Conservation (phyloP, 2,329 filamentous ascomycete species). For the Monilinia fructigena region DNA sequence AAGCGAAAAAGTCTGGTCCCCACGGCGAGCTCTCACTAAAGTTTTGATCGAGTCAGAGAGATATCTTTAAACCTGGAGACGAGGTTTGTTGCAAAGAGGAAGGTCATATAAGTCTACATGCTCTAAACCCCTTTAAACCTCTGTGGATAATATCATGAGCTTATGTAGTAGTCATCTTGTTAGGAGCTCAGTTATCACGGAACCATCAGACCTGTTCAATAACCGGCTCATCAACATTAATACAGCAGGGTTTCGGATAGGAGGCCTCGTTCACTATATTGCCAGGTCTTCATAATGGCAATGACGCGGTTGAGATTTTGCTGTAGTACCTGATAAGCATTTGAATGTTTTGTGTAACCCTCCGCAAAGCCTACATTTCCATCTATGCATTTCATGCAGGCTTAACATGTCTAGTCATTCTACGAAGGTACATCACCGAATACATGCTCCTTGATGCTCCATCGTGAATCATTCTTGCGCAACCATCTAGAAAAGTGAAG, state of each 20-base stretch:
- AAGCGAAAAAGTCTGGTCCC: background rate
- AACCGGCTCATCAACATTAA: background rate
- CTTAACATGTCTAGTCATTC: background rate
- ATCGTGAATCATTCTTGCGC: background rate
- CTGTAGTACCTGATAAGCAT: background rate
- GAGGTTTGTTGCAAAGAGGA: background rate
- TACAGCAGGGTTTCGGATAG: background rate
- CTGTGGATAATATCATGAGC: too few relatives aligned
- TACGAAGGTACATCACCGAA: background rate
- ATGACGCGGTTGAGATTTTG: background rate
- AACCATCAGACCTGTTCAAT: background rate
- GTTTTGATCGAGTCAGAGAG: background rate
- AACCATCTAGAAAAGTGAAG: background rate
- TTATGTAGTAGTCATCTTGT: background rate
- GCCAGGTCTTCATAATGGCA: background rate
- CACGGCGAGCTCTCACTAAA: background rate
- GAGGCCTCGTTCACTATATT: background rate
- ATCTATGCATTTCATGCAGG: background rate
- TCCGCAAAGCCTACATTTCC: background rate
- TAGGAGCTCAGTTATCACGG: background rate
- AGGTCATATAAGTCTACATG: too few relatives aligned
- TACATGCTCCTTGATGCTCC: background rate
- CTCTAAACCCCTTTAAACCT: background rate
- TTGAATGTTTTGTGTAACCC: background rate
- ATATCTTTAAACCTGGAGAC: background rate